Base-by-base conservation (phyloP, 2,329 filamentous ascomycete species). In the Exophiala spinifera region DNA sequence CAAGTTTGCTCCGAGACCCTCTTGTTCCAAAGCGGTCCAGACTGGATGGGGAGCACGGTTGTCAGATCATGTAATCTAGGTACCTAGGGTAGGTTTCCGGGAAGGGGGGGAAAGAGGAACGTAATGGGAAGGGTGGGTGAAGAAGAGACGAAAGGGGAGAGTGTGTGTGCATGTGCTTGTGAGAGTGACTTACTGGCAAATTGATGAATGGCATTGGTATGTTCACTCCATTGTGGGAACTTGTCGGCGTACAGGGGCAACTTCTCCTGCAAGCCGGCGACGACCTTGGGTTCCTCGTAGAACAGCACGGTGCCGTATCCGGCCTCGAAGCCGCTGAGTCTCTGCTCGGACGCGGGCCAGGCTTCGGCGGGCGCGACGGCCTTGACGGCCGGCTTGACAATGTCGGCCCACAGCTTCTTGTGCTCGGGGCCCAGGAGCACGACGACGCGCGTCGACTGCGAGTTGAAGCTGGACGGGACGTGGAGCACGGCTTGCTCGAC, bases 271-370 rank as follows among this genome's bases (percentile, higher is more conserved):
- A 89, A 79, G 53, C 68, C 74, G 63, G 85, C 73, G 71, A 92
- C 79, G 63, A 81, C 79, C 49, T 79, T 74, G 60, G 83, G 80
- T 76, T 94, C 89, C 74, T 89, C 85, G 76, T 88, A 95, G 83
- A 94, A 95, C 66, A 96, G 83, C 65, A 88, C 86, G 50, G 88
- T 88, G 63, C 89, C 91, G 64, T 90, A 89, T 15, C 74, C 89
- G 53, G 68, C 83, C 74, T 49, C 42, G 40, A 50, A 59, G 6
- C 53, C 53, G 15, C 23, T 40, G 21, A 59, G 31, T 28, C 43
- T 56, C 48, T 34, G 50, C 25, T 47, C 50, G 34, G 23, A 53
- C 15, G 34, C 42, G 23, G 31, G 47, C 51, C 45, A 46, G 4
- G 36, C 39, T 19, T 56, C 33, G 3, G 72, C 77, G 25, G 87